phyloP scores from a whole-genome alignment of 78 protist species.

The Guillardia theta region DNA sequence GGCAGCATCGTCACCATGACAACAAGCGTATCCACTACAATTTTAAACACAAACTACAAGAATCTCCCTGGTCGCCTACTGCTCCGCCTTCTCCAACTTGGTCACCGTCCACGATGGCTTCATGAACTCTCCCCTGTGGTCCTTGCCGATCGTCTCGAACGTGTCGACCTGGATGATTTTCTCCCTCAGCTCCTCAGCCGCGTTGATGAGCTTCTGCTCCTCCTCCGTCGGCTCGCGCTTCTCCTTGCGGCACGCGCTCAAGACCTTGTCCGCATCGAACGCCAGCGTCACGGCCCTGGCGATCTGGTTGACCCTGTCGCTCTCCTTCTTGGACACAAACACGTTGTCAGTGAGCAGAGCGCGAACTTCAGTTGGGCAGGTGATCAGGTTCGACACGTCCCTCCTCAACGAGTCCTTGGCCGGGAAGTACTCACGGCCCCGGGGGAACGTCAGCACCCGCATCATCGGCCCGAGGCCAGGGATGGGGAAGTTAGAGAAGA shows the following conservation, averaged over 20 bases:
- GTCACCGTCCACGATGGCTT: not conserved
- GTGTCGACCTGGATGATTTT: constrained; percentile 42
- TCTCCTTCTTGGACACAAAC: not conserved
- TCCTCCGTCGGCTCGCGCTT: constrained; percentile 13
- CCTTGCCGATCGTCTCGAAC: not conserved
- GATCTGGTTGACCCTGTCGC: not conserved
- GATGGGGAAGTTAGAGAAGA: constrained; percentile 37
- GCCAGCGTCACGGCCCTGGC: not conserved
- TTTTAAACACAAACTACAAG: too few species aligned
- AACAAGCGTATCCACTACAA: too few species aligned
- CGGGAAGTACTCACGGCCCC: constrained; percentile 41
- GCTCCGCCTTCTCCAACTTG: too few species aligned
- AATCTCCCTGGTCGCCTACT: too few species aligned
- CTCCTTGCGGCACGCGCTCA: not conserved
- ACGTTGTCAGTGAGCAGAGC: constrained; percentile 1
- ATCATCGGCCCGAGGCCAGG: constrained; percentile 42
- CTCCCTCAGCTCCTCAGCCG: constrained; percentile 39
- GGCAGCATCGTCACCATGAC: too few species aligned
- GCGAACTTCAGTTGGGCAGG: constrained; percentile 42
- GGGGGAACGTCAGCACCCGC: constrained; percentile 44
- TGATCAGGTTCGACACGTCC: not conserved
- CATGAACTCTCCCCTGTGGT: not conserved
- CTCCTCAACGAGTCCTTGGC: constrained; percentile 17
- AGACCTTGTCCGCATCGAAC: constrained; percentile 38
- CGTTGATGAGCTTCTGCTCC: not conserved